phyloP scores from a whole-genome alignment of 805 yeast genomes.

The Priceomyces medius region DNA sequence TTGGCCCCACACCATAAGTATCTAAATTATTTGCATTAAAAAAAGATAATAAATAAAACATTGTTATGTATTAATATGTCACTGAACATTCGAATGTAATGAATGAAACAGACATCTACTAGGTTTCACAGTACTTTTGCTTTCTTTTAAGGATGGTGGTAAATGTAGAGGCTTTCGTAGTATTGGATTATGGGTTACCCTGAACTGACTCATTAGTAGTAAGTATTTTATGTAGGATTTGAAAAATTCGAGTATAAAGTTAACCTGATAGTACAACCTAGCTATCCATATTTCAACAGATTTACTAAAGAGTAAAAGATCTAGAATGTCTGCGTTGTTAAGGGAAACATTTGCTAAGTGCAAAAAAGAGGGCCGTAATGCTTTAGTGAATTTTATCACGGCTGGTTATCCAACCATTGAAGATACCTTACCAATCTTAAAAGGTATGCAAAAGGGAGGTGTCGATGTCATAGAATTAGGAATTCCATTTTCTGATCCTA shows the following conservation, averaged over 20 bases:
- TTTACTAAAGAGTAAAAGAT: neutral
- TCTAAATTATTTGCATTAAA: neutral
- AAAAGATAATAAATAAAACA: neutral
- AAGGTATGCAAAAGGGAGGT: constrained; percentile 92
- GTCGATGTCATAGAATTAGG: constrained; percentile 94
- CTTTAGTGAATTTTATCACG: constrained; percentile 87
- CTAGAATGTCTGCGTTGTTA: constrained; percentile 50
- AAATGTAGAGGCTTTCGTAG: too few species aligned
- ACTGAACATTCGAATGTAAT: too few species aligned
- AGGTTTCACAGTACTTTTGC: too few species aligned
- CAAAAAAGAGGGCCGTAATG: constrained; percentile 71
- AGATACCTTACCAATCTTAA: constrained; percentile 82
- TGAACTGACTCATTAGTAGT: constrained; percentile 25
- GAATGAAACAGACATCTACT: too few species aligned
- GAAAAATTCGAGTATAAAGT: constrained; percentile 7
- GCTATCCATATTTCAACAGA: neutral
- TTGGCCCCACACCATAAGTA: too few species aligned
- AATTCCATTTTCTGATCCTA: constrained; percentile 95
- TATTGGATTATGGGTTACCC: constrained; percentile 24
- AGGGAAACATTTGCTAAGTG: constrained; percentile 61
- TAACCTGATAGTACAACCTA: neutral
- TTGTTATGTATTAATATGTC: neutral
- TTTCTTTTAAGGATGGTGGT: too few species aligned
- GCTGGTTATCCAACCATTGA: constrained; percentile 90
- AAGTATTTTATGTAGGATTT: constrained; percentile 1